Evolutionary conservation across 768 basidiomycete species (phyloP), one percentile per base, ranked within the genome.

Genomic region (Leccinum boreale): DNA sequence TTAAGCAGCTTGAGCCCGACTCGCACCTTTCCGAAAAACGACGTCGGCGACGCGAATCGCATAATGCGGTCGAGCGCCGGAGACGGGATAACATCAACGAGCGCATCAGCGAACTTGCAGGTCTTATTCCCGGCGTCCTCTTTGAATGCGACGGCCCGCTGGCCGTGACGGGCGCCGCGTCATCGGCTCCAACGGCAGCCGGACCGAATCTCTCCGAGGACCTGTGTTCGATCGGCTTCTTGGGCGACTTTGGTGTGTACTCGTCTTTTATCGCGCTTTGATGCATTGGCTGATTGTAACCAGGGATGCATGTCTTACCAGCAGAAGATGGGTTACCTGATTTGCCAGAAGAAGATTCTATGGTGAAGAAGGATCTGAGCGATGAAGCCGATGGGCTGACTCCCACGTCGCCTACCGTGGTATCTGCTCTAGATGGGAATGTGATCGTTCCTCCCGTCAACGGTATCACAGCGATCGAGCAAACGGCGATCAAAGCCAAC

Each of bases 61-160:
- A 97, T 69, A 97, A 97, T 64, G 92, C 92, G 2, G 94, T 97
- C 62, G 94, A 97, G 76, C 78, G 94, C 17, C 74, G 94, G 26
- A 67, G 94, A 58, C 72, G 94, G 50, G 94, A 97, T 68, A 95
- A 94, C 70, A 97, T 97, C 71, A 97, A 97, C 73, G 94, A 97
- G 75, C 92, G 93, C 73, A 97, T 97, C 64, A 82, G 83, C 39
- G 94, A 97, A 70, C 82, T 97, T 1, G 89, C 94, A 19, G 88
- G 88, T 21, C 78, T 97, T 47, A 89, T 97, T 59, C 94, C 94
- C 1, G 93, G 93, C 70, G 87, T 86, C 65, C 79, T 94, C 74
- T 77, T 94, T 42, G 91, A 92, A 47, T 75, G 79, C 52, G 76
- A 77, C 42, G 78, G 70, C 1, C 70, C 70, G 0, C 59, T 69